These are phyloP conservation scores for Magnaporthiopsis poae DNA, from an alignment of 2,329 filamentous ascomycete genomes.

Conservation along the genomic window DNA sequence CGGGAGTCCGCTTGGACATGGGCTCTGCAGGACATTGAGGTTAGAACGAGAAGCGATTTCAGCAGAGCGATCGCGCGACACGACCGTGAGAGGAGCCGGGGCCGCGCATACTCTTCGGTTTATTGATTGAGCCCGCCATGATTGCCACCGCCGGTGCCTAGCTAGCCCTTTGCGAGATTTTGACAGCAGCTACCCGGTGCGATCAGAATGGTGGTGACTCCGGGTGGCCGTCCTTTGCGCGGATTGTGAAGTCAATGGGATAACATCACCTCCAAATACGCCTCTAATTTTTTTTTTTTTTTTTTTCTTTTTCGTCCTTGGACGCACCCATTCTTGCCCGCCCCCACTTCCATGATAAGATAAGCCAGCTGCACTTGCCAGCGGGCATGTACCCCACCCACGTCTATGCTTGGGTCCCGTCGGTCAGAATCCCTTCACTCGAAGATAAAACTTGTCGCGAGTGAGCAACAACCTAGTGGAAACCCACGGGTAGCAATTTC, in stretches of 20 bases:
- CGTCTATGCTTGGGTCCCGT: no score
- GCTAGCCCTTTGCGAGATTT: background rate
- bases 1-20: conserved; percentile 82
- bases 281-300: background rate
- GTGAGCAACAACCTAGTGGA: no score
- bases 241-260: background rate
- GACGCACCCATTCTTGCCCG: background rate
- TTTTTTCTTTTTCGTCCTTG: background rate
- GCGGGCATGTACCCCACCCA: background rate
- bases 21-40: conserved; percentile 52
- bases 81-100: conserved; percentile 16
- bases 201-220: background rate
- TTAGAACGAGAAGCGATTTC: conserved; percentile 7
- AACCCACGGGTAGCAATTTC: background rate
- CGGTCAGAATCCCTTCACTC: no score
- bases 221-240: background rate
- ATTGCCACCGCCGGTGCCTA: conserved; percentile 9
- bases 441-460: no score
- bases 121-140: conserved; percentile 47
- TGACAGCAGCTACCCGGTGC: background rate
- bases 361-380: background rate
- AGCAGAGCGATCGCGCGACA: background rate
- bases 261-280: background rate
- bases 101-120: conserved; percentile 36
- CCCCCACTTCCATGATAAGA: background rate